phyloP scores from a whole-genome alignment of 73 alveolate species.

The Effrenium voratum region DNA sequence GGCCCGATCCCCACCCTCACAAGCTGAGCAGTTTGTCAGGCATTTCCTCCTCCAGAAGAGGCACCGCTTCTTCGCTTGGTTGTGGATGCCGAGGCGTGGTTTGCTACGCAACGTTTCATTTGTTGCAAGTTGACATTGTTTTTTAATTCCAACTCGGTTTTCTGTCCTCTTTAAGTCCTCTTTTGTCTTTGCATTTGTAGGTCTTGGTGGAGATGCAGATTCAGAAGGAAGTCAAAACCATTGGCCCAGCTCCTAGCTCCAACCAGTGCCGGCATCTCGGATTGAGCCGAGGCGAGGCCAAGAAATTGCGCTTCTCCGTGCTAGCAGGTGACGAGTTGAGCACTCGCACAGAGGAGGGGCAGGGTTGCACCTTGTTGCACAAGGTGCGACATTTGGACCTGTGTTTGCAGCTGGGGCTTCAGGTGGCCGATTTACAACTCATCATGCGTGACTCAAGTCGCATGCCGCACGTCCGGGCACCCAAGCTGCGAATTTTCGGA shows the following conservation, averaged over 20 bases:
- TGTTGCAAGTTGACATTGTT: not conserved
- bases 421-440: slow-evolving; percentile 52
- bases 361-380: too few relatives aligned
- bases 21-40: not conserved
- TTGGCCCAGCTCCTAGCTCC: too few relatives aligned
- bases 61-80: slow-evolving; percentile 29
- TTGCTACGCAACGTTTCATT: too few relatives aligned
- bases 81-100: slow-evolving; percentile 15
- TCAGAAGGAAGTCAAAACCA: slow-evolving; percentile 27
- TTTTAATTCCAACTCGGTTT: too few relatives aligned
- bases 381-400: too few relatives aligned
- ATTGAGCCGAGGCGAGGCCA: slow-evolving; percentile 25
- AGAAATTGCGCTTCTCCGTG: not conserved
- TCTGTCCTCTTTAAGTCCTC: not conserved
- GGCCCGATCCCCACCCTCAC: too few relatives aligned
- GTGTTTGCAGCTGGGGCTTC: too few relatives aligned
- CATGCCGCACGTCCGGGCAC: slow-evolving; percentile 7
- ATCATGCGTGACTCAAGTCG: slow-evolving; percentile 8
- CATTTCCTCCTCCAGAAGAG: not conserved
- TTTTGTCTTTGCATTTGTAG: not conserved
- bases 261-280: too few relatives aligned
- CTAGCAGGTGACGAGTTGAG: slow-evolving; percentile 37
- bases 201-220: slow-evolving; percentile 44
- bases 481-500: too few relatives aligned
- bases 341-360: slow-evolving; percentile 26